Base-by-base conservation (phyloP, 257 asterid genomes). In the Nicotiana undulata region DNA sequence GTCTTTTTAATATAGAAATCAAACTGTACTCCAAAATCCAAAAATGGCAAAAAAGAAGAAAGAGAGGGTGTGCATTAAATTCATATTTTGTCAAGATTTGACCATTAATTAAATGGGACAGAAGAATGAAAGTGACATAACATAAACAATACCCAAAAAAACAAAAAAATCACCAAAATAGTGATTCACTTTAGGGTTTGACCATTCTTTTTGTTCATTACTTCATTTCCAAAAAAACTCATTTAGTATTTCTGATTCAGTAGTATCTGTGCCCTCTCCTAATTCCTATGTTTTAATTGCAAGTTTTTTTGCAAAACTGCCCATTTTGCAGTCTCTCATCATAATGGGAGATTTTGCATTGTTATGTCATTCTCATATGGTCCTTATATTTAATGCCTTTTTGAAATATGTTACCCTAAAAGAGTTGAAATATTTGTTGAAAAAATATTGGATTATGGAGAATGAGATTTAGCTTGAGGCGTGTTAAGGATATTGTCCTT, bases 261-360 rank as follows among this genome's bases (percentile, higher is more conserved):
- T 68, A 9, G 31, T 68, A 40, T 64, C 9, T 46, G 77, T 72
- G n/a, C 59, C 59, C 32, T 12, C 26, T 72, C 56, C 18, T 51
- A 51, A 72, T 72, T 72, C 78, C 78, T 24, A 72, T 70, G 59
- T 72, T 72, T 46, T 46, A 44, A 72, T 46, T 72, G 59, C 56
- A 68, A 67, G 22, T 22, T 72, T 46, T 70, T 72, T 70, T 72
- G 56, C n/a, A 37, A 34, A 66, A 34, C 29, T 66, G 17, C 2
- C 53, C 28, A 66, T 67, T 40, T 68, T 68, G 37, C 22, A 70
- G 59, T 44, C 20, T 70, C n/a, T 44, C 58, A 40, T 70, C 34
- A 40, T 55, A 70, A 12, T 12, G 20, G 13, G 59, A 22, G 15
- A 22, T 40, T 72, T 16, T 72, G 40, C 60, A 72, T 72, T 22